Base-by-base conservation (phyloP, 2,329 filamentous ascomycete species). In the Ophioceras dolichostomum region DNA sequence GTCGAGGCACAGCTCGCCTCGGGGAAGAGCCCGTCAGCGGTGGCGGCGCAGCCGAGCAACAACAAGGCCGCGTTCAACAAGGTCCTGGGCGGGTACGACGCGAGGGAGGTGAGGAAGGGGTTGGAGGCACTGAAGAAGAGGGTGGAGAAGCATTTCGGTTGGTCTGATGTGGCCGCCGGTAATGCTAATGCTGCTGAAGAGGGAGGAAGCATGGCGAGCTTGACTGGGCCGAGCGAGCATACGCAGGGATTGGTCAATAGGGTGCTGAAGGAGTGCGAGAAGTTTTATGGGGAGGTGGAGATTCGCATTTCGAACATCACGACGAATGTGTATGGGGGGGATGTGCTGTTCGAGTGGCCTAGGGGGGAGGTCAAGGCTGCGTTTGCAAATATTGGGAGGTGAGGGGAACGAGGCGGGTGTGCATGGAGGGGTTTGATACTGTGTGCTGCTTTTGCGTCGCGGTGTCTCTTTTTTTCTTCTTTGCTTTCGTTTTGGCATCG, bases 101-200 rank as follows among this genome's bases (percentile, higher is more conserved):
- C 68, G 16, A 88, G 84, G 54, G 87, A 95, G 58, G 73, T 95
- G 31, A 75, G 83, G 45, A 87, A 88, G 54, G 88, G 89, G n/a
- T 81, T 94, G 47, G 86, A 94, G 50, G 74, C 84, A 38, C 67
- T 96, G 47, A 81, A 81, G 51, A 94, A 94, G 64, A 75, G 89
- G 35, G 84, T 96, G 1, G 89, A 96, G 61, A 98, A 96, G 64
- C 89, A 96, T 59, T 96, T 96, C 66, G 86, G 86, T 31, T 86
- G 94, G 47, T 83, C 79, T 5, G 86, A 93, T 47, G 12, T 26
- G 8, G 7, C 22, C 8, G 22, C 22, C 22, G n/a, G n/a, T n/a
- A n/a, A n/a, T n/a, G n/a, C n/a, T n/a, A n/a, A n/a, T n/a, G n/a
- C n/a, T n/a, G n/a, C n/a, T n/a, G n/a, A n/a, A n/a, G 22, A 26